A percentile compares a stretch with the other conserved stretches of the same genome.
These are phyloP conservation scores for Haematococcus lacustris DNA, from an alignment of 139 green algal species.

Conservation along the genomic window DNA sequence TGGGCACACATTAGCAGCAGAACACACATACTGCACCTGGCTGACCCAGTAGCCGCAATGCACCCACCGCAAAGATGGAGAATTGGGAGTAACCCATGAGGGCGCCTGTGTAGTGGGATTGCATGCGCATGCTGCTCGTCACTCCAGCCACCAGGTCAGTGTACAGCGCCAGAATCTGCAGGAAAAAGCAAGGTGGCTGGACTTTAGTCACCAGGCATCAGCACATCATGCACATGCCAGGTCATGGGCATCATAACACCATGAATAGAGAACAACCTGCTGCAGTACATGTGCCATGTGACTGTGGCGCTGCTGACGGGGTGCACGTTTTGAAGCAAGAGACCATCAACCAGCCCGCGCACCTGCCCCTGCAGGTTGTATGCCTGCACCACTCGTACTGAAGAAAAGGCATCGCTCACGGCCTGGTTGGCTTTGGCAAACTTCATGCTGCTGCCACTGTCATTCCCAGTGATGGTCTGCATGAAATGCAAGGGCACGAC, in stretches of 20 bases:
- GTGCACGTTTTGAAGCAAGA: no score
- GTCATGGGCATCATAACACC: no score
- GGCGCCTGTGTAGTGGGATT: constrained; percentile 4
- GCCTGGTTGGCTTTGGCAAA: constrained; percentile 62
- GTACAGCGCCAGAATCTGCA: constrained; percentile 10
- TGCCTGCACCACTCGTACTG: constrained; percentile 59
- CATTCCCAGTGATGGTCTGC: constrained; percentile 10
- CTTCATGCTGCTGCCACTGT: constrained; percentile 23
- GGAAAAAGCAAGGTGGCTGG: neutral
- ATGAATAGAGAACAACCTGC: no score
- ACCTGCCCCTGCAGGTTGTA: constrained; percentile 64
- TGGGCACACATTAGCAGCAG: no score
- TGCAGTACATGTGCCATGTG: no score
- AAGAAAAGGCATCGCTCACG: constrained; percentile 58
- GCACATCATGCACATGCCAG: no score
- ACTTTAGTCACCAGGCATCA: no score
- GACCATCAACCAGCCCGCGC: neutral
- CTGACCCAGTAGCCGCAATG: no score
- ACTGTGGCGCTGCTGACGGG: no score
- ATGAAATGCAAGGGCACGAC: neutral
- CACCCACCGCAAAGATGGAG: constrained; percentile 47
- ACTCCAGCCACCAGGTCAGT: neutral
- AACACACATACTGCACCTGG: no score
- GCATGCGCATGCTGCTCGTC: neutral
- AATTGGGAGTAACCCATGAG: constrained; percentile 38